Percentiles rank a stretch among this genome's conserved stretches.
Evolutionary conservation across 2,329 filamentous ascomycete genomes (phyloP).

Genomic region (Epichloe typhina): DNA sequence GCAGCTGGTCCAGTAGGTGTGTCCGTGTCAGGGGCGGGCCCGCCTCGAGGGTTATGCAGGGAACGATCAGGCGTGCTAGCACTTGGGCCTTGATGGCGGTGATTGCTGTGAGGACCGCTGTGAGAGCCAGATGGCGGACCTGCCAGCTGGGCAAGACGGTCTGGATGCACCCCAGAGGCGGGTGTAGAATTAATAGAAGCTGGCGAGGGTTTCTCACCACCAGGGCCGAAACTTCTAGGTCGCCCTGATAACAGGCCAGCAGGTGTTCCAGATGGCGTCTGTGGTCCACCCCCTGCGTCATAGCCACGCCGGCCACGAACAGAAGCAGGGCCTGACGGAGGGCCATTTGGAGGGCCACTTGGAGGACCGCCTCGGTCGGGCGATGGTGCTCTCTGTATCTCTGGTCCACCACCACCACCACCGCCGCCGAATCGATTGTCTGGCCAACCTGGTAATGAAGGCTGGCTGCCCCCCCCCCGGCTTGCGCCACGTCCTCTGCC

Average conservation of each 20-base stretch:
- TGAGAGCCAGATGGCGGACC: slow-evolving; percentile 16
- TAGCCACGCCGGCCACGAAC: slow-evolving; percentile 33
- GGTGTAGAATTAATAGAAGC: slow-evolving; percentile 13
- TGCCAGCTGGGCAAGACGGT: slow-evolving; percentile 35
- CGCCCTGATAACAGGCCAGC: slow-evolving; percentile 26
- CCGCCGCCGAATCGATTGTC: slow-evolving; percentile 27
- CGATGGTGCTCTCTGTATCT: slow-evolving; percentile 28
- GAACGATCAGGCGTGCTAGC: slow-evolving; percentile 14
- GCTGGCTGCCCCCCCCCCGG: slow-evolving; percentile 21
- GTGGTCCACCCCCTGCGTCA: slow-evolving; percentile 21
- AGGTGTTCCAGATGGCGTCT: slow-evolving; percentile 16
- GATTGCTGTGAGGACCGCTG: slow-evolving; percentile 15
- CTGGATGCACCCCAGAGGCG: slow-evolving; percentile 32
- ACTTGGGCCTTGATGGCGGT: slow-evolving; percentile 14
- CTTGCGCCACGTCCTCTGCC: slow-evolving; percentile 32
- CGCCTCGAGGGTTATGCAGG: slow-evolving; percentile 9
- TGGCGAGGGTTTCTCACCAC: slow-evolving; percentile 13
- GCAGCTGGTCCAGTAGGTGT: slow-evolving; percentile 23
- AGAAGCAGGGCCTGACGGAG: slow-evolving; percentile 40
- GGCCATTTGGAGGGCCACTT: slow-evolving; percentile 32
- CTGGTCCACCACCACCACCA: slow-evolving; percentile 17
- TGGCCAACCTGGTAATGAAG: slow-evolving; percentile 24
- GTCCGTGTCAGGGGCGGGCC: slow-evolving; percentile 13
- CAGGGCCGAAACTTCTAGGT: slow-evolving; percentile 23
- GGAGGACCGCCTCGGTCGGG: slow-evolving; percentile 33